Conservation (phyloP, 257 asterid species). For the Primulina tabacum region DNA sequence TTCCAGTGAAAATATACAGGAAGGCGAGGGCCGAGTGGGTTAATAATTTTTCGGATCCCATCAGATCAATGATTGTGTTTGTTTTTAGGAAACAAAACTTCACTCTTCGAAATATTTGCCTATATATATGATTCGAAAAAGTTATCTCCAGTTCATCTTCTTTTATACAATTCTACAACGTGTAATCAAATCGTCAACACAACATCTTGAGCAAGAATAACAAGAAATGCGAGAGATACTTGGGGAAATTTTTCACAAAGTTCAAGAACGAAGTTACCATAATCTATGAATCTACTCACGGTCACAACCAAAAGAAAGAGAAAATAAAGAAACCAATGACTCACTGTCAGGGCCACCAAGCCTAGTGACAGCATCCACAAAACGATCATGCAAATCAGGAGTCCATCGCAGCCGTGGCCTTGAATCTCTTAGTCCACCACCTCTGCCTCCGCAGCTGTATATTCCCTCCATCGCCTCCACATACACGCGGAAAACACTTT, state of each 20-base stretch:
- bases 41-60: too few species aligned
- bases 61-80: background rate
- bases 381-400: slow-evolving; percentile 64
- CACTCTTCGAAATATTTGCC: background rate
- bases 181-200: too few species aligned
- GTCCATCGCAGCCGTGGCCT: slow-evolving; percentile 74
- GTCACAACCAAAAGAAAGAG: background rate
- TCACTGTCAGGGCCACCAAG: slow-evolving; percentile 76
- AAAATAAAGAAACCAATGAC: slow-evolving; percentile 22
- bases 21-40: too few species aligned
- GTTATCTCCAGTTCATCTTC: too few species aligned
- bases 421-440: slow-evolving; percentile 48
- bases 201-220: too few species aligned
- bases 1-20: background rate
- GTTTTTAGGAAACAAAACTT: background rate
- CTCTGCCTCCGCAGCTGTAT: slow-evolving; percentile 33
- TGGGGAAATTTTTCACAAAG: slow-evolving; percentile 12
- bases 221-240: background rate
- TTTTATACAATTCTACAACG: too few species aligned
- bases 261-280: background rate
- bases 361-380: slow-evolving; percentile 68
- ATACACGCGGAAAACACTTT: background rate
- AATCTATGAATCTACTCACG: background rate
- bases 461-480: slow-evolving; percentile 43
- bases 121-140: background rate